Percentiles rank a stretch among this genome's conserved stretches.
Evolutionary conservation across 768 basidiomycete genomes (phyloP).

Genomic region (Pulveroboletus ravenelii): DNA sequence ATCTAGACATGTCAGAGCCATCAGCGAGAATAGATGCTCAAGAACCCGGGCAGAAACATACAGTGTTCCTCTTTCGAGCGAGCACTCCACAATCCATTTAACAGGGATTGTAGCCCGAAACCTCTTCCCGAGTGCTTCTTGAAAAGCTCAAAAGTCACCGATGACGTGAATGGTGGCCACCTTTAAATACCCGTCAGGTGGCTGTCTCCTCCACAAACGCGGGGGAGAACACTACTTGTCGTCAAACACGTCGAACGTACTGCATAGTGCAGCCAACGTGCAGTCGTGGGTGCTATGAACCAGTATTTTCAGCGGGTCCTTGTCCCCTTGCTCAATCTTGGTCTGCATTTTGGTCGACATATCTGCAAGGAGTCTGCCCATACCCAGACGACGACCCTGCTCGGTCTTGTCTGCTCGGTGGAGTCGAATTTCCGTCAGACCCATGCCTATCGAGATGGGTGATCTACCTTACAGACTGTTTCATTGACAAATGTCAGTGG

Average conservation of each 20-base stretch:
- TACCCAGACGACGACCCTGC: slow-evolving; percentile 70
- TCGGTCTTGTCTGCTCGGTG: slow-evolving; percentile 56
- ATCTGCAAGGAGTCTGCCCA: slow-evolving; percentile 71
- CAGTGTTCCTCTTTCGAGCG: slow-evolving; percentile 38
- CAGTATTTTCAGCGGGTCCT: slow-evolving; percentile 56
- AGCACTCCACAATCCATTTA: slow-evolving; percentile 37
- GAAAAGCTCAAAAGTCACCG: slow-evolving; percentile 73
- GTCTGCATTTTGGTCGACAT: slow-evolving; percentile 57
- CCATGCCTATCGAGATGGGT: background rate
- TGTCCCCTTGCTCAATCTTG: slow-evolving; percentile 43
- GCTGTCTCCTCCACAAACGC: background rate
- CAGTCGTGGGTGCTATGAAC: slow-evolving; percentile 74
- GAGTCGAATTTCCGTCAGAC: slow-evolving; percentile 2
- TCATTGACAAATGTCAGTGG: slow-evolving; percentile 5
- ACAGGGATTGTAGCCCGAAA: slow-evolving; percentile 35
- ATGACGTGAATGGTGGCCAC: slow-evolving; percentile 75
- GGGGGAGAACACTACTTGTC: slow-evolving; percentile 43
- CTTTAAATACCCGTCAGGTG: slow-evolving; percentile 27
- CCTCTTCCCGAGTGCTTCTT: slow-evolving; percentile 27
- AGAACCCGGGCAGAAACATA: slow-evolving; percentile 21
- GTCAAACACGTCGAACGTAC: slow-evolving; percentile 69
- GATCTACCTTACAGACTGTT: slow-evolving; percentile 22
- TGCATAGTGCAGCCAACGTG: slow-evolving; percentile 56
- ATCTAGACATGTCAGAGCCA: slow-evolving; percentile 31
- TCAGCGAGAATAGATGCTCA: background rate